phyloP scores from a whole-genome alignment of 2,329 filamentous ascomycete species.

The Pseudophaeomoniella oleicola region DNA sequence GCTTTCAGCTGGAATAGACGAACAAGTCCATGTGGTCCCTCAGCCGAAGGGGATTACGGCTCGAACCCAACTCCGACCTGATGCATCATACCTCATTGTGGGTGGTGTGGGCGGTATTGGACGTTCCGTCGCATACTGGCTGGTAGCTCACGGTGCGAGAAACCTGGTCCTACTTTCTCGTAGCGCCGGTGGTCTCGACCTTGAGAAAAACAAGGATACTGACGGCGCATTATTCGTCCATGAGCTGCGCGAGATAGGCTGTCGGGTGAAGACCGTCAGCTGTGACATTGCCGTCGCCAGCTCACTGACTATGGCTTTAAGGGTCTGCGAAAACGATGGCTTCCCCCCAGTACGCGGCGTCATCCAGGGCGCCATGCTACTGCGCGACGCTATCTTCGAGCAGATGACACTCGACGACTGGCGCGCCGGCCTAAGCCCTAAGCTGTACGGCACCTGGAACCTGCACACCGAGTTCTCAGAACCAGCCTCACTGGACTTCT shows the following conservation, averaged over 20 bases:
- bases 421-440: slow-evolving; percentile 1
- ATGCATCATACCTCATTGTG: slow-evolving; percentile 17
- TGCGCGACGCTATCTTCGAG: slow-evolving; percentile 5
- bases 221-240: slow-evolving; percentile 7
- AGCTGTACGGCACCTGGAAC: slow-evolving; percentile 4
- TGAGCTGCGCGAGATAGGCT: slow-evolving; percentile 10
- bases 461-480: slow-evolving; percentile 2
- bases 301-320: background rate
- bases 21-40: slow-evolving; percentile 1
- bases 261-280: slow-evolving; percentile 1
- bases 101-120: slow-evolving; percentile 21
- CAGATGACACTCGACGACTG: slow-evolving; percentile 4
- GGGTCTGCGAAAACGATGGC: background rate
- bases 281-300: background rate
- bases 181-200: slow-evolving; percentile 10
- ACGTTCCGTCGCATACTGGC: slow-evolving; percentile 16
- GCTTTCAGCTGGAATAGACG: slow-evolving; percentile 1
- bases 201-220: slow-evolving; percentile 6
- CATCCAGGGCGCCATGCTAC: slow-evolving; percentile 15
- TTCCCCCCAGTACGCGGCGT: slow-evolving; percentile 13
- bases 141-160: slow-evolving; percentile 18
- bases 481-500: slow-evolving; percentile 22
- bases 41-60: background rate
- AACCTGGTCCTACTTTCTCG: slow-evolving; percentile 17
- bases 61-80: background rate